Evolutionary conservation across 352 stramenopile species (phyloP), one percentile per base, ranked within the genome.

Genomic region (Hyaloperonospora brassicae): DNA sequence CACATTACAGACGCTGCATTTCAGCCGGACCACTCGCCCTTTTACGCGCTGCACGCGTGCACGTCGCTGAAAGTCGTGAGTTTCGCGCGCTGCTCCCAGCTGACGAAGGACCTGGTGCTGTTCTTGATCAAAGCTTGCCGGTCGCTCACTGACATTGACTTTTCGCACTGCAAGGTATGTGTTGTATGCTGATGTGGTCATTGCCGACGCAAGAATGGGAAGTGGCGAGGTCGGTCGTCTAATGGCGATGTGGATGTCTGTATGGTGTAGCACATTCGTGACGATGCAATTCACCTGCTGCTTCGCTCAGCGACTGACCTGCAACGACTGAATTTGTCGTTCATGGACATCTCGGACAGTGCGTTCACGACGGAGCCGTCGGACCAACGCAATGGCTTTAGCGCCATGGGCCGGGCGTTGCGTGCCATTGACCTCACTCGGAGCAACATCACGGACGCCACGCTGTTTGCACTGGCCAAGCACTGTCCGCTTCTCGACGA

Each of bases 1-100:
- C 82, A 93, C 62, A 89, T 93, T 66, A 94, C 84, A 0, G 84
- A 94, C 54, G 80, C 82, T 2, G 84, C 84, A 10, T 94, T 94
- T 69, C 82, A 93, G 66, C 78, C 79, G 5, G 80, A 93, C 27
- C 78, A 88, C 64, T 77, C 79, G 17, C 79, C 81, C 2, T 78
- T 84, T 47, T 84, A 84, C 42, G 74, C 72, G 7, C 54, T 93
- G 39, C 71, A 68, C 36, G 77, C 80, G n/a, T 91, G 76, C 45
- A 77, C 79, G 10, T 88, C 84, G 41, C 72, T 93, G 7, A 79
- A 87, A 49, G 66, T 76, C 39, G 72, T 92, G 47, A 89, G 77
- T 63, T 79, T 94, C 55, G 80, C 82, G 40, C 76, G 79, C 47
- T 94, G 84, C 61, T 83, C 84, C 36, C 84, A 94, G 53, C 61